Evolutionary conservation across 2,329 filamentous ascomycete genomes (phyloP), one percentile per base, ranked within the genome.

Genomic region (Colletotrichum sp.): DNA sequence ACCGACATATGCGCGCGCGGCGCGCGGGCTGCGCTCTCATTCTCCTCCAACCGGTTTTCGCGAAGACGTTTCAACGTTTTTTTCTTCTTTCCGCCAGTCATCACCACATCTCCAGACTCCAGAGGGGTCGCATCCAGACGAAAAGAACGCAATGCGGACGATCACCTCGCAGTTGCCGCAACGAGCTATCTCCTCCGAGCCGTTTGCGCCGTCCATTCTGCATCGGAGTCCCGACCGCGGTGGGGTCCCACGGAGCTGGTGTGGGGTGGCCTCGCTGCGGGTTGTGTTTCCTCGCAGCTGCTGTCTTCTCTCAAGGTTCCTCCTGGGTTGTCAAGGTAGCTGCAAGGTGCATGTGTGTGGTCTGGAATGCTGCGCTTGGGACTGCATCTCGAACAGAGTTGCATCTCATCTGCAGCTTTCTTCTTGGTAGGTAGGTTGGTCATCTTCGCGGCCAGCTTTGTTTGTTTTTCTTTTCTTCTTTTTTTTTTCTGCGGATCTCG

Each of bases 161-260:
- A 66, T 65, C 28, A 21, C 26, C 68, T 28, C 52, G 64, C 74
- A 74, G 32, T 69, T 76, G 30, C 64, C 74, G 28, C 36, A 76
- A 76, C 28, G 36, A 65, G 70, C 28, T 34, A 74, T 74, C 44
- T 60, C 18, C 70, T 76, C 71, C 74, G 74, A 73, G 70, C 70
- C 69, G 63, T 52, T 52, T 8, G 44, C 39, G 71, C 71, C 57
- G 64, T 52, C 26, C 44, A 21, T 36, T 55, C 21, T 68, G 63
- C 63, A 75, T 76, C 70, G 44, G 65, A 74, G 65, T 21, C 44
- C 30, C 57, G 57, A 69, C 59, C 64, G 64, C 26, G 13, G 70
- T 65, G 74, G 74, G 55, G 49, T 39, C 44, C n/a, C 44, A 55
- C 70, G 65, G 63, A 67, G 36, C 62, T 36, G 57, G 34, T 39